These are phyloP conservation scores for Hippophae gyantsensis DNA, from an alignment of 306 rosid species.

Conservation along the genomic window DNA sequence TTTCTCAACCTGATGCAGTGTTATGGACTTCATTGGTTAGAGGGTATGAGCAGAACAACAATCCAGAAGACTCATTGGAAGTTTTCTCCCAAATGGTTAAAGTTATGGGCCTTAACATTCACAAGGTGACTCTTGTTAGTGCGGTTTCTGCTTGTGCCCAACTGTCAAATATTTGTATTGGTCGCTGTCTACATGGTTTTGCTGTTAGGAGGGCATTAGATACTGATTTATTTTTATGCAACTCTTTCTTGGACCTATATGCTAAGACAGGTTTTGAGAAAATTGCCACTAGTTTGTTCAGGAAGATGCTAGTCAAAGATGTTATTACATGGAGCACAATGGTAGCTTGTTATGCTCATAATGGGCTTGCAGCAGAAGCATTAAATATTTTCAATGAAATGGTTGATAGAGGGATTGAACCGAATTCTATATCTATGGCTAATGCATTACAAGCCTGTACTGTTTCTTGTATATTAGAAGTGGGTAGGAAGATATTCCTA, in stretches of 20 bases:
- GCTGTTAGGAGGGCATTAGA: conserved; percentile 38
- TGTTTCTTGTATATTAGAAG: conserved; percentile 34
- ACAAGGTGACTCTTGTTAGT: conserved; percentile 60
- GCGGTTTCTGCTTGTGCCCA: conserved; percentile 61
- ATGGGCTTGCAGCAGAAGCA: conserved; percentile 43
- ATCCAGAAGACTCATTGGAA: conserved; percentile 40
- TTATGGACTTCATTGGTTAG: conserved; percentile 58
- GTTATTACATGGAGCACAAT: conserved; percentile 80
- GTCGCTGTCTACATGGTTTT: conserved; percentile 57
- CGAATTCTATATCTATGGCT: conserved; percentile 46
- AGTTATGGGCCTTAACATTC: conserved; percentile 28
- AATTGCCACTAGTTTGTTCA: conserved; percentile 45
- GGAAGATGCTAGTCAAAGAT: conserved; percentile 47
- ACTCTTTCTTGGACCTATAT: conserved; percentile 56
- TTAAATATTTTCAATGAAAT: conserved; percentile 48
- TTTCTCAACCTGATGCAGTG: conserved; percentile 54
- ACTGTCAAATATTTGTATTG: conserved; percentile 35
- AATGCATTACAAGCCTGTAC: conserved; percentile 67
- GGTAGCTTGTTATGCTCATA: conserved; percentile 60
- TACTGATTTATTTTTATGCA: conserved; percentile 31
- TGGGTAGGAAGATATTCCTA: conserved; percentile 38
- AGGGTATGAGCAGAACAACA: conserved; percentile 55
- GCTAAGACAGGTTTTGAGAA: conserved; percentile 39
- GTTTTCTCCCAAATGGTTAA: conserved; percentile 49
- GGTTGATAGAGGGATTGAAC: conserved; percentile 39